Evolutionary conservation across 2,329 filamentous ascomycete species (phyloP).

Genomic region (Proliferodiscus dingleyae): DNA sequence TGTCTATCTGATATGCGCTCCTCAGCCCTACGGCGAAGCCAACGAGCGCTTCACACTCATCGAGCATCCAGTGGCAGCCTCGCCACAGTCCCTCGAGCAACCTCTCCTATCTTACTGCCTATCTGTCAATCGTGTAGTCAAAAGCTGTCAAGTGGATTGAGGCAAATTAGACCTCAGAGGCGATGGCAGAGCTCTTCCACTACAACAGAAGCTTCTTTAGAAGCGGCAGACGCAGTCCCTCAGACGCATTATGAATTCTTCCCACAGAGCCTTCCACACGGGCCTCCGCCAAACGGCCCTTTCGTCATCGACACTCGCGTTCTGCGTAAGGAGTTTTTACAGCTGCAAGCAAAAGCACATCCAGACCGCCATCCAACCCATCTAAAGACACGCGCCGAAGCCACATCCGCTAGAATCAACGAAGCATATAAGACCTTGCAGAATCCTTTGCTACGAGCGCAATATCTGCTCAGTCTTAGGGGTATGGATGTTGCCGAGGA

Average conservation of each 20-base stretch:
- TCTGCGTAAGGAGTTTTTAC: conserved; percentile 80
- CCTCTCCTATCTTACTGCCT: background rate
- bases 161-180: background rate
- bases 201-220: conserved; percentile 3
- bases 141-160: background rate
- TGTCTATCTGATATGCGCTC: conserved; percentile 8
- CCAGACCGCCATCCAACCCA: conserved; percentile 54
- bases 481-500: conserved; percentile 77
- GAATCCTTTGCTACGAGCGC: conserved; percentile 75
- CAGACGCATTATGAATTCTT: conserved; percentile 83
- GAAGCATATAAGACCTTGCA: conserved; percentile 83
- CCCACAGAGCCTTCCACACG: conserved; percentile 67
- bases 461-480: conserved; percentile 71
- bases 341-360: conserved; percentile 72
- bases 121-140: conserved; percentile 12
- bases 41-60: conserved; percentile 3
- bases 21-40: conserved; percentile 7
- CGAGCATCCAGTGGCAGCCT: conserved; percentile 11
- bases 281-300: conserved; percentile 70
- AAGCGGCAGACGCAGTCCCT: conserved; percentile 8
- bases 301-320: conserved; percentile 68
- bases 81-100: background rate
- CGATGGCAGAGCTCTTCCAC: conserved; percentile 6
- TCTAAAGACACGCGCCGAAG: conserved; percentile 62
- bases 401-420: conserved; percentile 78